These are phyloP conservation scores for Hypoxylon crocopeplum DNA, from an alignment of 495 filamentous ascomycete species.

Conservation along the genomic window DNA sequence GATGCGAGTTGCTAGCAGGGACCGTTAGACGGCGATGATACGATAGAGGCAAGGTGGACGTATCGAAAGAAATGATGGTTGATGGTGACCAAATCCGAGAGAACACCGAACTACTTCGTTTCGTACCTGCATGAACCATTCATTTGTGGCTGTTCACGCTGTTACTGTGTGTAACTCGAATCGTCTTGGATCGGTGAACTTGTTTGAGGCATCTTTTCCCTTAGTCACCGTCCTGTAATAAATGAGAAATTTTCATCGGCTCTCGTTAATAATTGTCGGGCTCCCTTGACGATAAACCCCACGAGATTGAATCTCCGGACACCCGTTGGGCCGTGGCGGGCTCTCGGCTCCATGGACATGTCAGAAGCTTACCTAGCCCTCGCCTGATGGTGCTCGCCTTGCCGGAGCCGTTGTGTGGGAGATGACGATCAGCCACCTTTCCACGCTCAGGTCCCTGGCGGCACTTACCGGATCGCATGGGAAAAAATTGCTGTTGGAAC, in stretches of 20 bases:
- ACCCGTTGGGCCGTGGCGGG: slow-evolving; percentile 20
- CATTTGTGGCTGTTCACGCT: slow-evolving; percentile 4
- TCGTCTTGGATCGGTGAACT: slow-evolving; percentile 2
- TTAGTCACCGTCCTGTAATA: background rate
- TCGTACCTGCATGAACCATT: slow-evolving; percentile 6
- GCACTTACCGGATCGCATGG: slow-evolving; percentile 25
- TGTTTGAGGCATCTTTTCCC: slow-evolving; percentile 10
- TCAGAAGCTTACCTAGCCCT: slow-evolving; percentile 26
- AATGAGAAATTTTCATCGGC: background rate
- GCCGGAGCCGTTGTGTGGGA: slow-evolving; percentile 25
- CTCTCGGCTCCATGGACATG: slow-evolving; percentile 25
- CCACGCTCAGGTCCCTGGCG: slow-evolving; percentile 20
- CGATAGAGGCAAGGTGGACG: slow-evolving; percentile 12
- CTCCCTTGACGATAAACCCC: slow-evolving; percentile 27
- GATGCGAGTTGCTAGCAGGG: background rate
- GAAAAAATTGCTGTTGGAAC: slow-evolving; percentile 1
- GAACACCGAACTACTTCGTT: slow-evolving; percentile 4
- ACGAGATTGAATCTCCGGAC: slow-evolving; percentile 26
- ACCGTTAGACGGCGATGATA: slow-evolving; percentile 13
- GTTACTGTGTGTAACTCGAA: slow-evolving; percentile 18
- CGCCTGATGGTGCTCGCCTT: slow-evolving; percentile 1
- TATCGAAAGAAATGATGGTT: background rate
- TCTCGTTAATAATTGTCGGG: slow-evolving; percentile 14
- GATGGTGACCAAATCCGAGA: background rate
- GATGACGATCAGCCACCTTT: slow-evolving; percentile 32